Conservation (phyloP, 2,329 filamentous ascomycete species). For the Fusarium sp. region DNA sequence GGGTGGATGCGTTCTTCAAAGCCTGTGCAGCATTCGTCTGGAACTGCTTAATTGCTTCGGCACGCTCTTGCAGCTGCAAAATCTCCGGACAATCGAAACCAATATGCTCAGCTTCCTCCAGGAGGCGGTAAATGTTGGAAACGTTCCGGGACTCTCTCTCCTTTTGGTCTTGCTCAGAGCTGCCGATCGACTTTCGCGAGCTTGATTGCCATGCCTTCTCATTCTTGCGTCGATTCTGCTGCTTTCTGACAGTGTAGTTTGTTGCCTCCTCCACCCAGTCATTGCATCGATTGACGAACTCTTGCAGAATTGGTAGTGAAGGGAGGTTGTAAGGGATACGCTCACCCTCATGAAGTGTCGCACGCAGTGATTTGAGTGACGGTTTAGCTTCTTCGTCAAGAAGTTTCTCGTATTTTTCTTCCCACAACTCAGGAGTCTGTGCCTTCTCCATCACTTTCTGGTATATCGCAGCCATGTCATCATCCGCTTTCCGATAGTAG, state of each 20-base stretch:
- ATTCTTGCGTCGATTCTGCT: constrained; percentile 95
- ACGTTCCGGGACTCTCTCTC: constrained; percentile 88
- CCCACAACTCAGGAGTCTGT: constrained; percentile 86
- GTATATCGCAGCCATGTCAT: constrained; percentile 73
- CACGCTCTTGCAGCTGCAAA: constrained; percentile 83
- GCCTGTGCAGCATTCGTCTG: constrained; percentile 79
- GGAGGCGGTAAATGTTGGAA: constrained; percentile 86
- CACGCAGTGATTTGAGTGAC: constrained; percentile 85
- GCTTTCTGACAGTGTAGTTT: constrained; percentile 95
- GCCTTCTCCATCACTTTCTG: constrained; percentile 89
- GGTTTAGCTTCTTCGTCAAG: constrained; percentile 87
- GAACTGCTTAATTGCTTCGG: constrained; percentile 86
- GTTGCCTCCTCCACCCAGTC: constrained; percentile 98
- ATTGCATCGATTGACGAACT: constrained; percentile 95
- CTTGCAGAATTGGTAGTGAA: constrained; percentile 82
- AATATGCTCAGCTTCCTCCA: constrained; percentile 85
- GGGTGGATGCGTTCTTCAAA: constrained; percentile 73
- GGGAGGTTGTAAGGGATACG: constrained; percentile 92
- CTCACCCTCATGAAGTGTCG: constrained; percentile 91
- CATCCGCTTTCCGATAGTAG: constrained; percentile 80
- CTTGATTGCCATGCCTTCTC: constrained; percentile 87
- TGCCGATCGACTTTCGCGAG: constrained; percentile 75
- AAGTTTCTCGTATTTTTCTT: constrained; percentile 86
- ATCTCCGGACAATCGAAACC: constrained; percentile 97
- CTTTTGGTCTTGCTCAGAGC: constrained; percentile 74